A percentile compares a stretch with the other conserved stretches of the same genome.
Evolutionary conservation across 2,329 filamentous ascomycete species (phyloP).

Genomic region (Aspergillus jensenii): DNA sequence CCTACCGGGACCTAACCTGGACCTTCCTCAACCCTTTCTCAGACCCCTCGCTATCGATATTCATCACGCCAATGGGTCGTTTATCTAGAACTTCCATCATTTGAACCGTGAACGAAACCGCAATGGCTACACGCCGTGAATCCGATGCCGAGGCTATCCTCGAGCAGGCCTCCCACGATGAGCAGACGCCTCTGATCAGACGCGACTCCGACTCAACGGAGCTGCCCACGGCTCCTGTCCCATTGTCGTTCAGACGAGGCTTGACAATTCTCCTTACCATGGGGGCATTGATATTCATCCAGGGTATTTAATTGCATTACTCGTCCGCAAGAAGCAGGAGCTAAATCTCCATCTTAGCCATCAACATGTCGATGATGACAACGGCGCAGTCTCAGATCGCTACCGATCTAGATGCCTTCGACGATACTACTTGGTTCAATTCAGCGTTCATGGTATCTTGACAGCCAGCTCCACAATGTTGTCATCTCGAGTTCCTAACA

Average conservation of each 20-base stretch:
- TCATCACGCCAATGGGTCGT: not conserved
- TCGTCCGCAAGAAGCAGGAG: not conserved
- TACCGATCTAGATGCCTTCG: slow-evolving; percentile 71
- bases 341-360: slow-evolving; percentile 38
- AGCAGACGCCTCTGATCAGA: slow-evolving; percentile 17
- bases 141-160: not conserved
- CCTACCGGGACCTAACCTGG: too few species aligned
- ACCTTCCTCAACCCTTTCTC: not conserved
- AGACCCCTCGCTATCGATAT: not conserved
- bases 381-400: slow-evolving; percentile 78
- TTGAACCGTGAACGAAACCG: not conserved
- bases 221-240: not conserved
- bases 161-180: slow-evolving; percentile 11
- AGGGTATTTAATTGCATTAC: slow-evolving; percentile 10
- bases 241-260: slow-evolving; percentile 13
- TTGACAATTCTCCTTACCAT: slow-evolving; percentile 14
- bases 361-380: slow-evolving; percentile 78
- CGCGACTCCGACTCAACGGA: not conserved
- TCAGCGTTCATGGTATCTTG: slow-evolving; percentile 64
- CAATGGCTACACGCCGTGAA: slow-evolving; percentile 8
- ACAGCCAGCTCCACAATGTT: not conserved
- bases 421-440: slow-evolving; percentile 76
- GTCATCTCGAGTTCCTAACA: not conserved
- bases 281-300: slow-evolving; percentile 19
- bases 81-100: not conserved